These are phyloP conservation scores for Mortierella sp. DNA, from an alignment of 371 early-diverging fungal genomes.

Conservation along the genomic window DNA sequence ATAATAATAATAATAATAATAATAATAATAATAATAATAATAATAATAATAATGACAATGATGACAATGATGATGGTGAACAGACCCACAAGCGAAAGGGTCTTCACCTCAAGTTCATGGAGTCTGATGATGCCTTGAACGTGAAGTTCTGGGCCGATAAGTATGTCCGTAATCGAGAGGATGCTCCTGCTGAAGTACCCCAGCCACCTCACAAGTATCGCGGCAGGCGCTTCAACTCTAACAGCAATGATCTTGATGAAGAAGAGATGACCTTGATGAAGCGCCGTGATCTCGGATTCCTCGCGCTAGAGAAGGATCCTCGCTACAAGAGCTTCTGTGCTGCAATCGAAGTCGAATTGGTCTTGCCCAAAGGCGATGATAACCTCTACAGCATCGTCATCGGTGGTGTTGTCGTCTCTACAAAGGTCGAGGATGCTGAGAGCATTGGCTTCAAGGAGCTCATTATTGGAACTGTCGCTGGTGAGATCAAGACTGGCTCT, in stretches of 20 bases:
- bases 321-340: constrained; percentile 27
- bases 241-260: background rate
- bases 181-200: constrained; percentile 2
- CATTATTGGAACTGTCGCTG: constrained; percentile 15
- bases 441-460: constrained; percentile 17
- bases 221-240: constrained; percentile 17
- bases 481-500: constrained; percentile 16
- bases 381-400: constrained; percentile 12
- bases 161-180: constrained; percentile 7
- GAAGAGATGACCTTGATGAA: background rate
- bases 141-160: constrained; percentile 40
- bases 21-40: constrained; percentile 24
- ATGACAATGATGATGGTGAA: constrained; percentile 18
- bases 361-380: constrained; percentile 14
- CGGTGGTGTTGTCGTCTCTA: constrained; percentile 12
- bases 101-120: constrained; percentile 27
- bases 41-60: constrained; percentile 13
- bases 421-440: constrained; percentile 4
- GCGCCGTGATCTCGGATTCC: background rate
- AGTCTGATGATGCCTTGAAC: constrained; percentile 20
- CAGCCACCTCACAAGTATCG: constrained; percentile 9
- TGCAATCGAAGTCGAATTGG: constrained; percentile 16
- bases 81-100: constrained; percentile 13
- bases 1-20: too few species aligned
- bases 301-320: background rate